Evolutionary conservation across 1,284 basidiomycete genomes (phyloP).

Genomic region (Cystobasidium slooffiae): DNA sequence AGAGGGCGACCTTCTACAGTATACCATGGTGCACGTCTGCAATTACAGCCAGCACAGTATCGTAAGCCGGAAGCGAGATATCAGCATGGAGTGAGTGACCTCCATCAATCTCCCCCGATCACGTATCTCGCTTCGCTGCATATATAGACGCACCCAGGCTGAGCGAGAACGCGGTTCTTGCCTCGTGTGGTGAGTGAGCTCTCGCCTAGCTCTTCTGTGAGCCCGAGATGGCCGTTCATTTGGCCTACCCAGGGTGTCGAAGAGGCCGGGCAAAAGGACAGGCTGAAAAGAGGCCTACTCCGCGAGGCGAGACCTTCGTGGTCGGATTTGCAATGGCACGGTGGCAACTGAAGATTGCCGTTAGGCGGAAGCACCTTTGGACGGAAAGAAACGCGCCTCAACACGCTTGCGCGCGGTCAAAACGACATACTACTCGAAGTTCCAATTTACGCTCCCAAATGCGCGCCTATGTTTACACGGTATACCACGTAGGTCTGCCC

Average conservation of each 20-base stretch:
- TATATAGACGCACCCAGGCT: constrained; percentile 30
- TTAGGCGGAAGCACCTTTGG: too few species aligned
- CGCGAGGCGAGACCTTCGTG: too few species aligned
- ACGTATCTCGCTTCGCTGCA: background rate
- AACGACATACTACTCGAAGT: too few species aligned
- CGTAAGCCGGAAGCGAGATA: background rate
- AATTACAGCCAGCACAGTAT: background rate
- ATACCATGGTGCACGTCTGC: constrained; percentile 48
- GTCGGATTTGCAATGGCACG: too few species aligned
- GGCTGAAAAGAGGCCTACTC: background rate
- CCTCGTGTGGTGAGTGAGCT: constrained; percentile 38
- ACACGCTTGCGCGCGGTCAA: too few species aligned
- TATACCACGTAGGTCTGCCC: too few species aligned
- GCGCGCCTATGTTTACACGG: too few species aligned
- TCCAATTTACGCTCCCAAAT: too few species aligned
- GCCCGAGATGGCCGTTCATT: background rate
- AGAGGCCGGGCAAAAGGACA: background rate
- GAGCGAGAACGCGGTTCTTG: constrained; percentile 40
- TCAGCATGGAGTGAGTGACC: background rate
- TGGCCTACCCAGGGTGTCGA: background rate
- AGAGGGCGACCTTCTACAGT: constrained; percentile 66
- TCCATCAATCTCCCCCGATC: constrained; percentile 8
- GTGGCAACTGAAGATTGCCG: too few species aligned
- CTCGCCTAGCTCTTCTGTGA: constrained; percentile 27
- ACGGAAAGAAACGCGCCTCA: too few species aligned